Evolutionary conservation across 2,329 filamentous ascomycete species (phyloP), one percentile per base, ranked within the genome.

Genomic region (Conoideocrella luteorostrata): DNA sequence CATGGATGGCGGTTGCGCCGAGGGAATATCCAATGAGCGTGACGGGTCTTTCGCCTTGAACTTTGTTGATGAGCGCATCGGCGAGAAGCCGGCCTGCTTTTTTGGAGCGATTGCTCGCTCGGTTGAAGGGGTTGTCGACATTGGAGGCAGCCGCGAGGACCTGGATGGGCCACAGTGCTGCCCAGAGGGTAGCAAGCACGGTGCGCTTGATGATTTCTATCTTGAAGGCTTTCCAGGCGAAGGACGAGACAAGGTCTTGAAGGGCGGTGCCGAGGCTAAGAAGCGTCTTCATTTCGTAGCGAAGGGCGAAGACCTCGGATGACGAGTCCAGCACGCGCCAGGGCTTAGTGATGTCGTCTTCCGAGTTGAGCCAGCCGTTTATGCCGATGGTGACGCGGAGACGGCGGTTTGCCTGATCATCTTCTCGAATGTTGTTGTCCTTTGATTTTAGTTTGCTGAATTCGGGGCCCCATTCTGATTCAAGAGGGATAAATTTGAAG

Each of bases 301-400:
- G 78, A 5, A 95, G 68, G 1, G 88, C 89, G 57, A 95, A 95
- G 0, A 86, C 81, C 61, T 95, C 90, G 1, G 84, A 76, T 12
- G 43, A 43, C 24, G 77, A 68, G 3, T 80, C 78, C 11, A 95
- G 71, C 23, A 84, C 81, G 24, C 78, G 76, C 90, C 90, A 96
- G 0, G 90, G 89, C 49, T 78, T 77, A 5, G 84, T 76, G 21
- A 95, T 78, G 52, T 95, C 88, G 23, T 84, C 77, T 51, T 86
- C 79, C 7, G 79, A 72, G 3, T 77, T 83, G 11, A 95, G 72
- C 90, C 89, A 95, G 28, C 90, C 90, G 47, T 88, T 91, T 50
- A 95, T 80, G 7, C 87, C 88, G 46, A 96, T 87, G 0, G 86
- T 89, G 3, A 96, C 82, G 10, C 88, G 78, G 4, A 95, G 67